phyloP scores from a whole-genome alignment of 192 early-diverging fungal genomes.

The Radiomyces spectabilis region DNA sequence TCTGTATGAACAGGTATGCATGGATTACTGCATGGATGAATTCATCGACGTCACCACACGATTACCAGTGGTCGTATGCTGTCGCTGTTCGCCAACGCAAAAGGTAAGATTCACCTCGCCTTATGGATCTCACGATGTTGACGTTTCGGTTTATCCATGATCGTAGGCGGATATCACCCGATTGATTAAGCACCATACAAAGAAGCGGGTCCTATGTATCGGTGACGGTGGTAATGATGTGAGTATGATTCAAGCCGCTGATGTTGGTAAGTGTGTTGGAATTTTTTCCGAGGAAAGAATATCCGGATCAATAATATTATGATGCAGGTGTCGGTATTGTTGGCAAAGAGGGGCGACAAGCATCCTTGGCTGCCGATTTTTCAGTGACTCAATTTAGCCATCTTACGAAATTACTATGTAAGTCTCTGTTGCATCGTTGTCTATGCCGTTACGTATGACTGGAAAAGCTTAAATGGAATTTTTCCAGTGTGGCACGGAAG shows the following conservation, averaged over 20 bases:
- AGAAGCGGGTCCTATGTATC: conserved; percentile 77
- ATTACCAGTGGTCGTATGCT: conserved; percentile 87
- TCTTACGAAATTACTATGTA: conserved; percentile 72
- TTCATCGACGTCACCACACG: conserved; percentile 72
- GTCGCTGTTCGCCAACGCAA: conserved; percentile 94
- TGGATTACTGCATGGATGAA: conserved; percentile 67
- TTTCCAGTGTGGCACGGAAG: conserved; percentile 83
- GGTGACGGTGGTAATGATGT: conserved; percentile 98
- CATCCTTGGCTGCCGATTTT: conserved; percentile 90
- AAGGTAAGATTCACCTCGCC: conserved; percentile 46
- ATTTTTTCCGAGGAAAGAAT: neutral
- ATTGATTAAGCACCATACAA: conserved; percentile 67
- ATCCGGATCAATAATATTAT: neutral
- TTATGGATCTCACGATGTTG: neutral
- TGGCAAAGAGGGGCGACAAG: conserved; percentile 94
- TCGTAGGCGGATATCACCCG: conserved; percentile 70
- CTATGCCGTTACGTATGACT: too few relatives aligned
- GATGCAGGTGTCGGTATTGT: conserved; percentile 84
- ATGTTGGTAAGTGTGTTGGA: conserved; percentile 50
- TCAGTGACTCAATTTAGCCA: conserved; percentile 84
- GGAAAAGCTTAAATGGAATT: neutral
- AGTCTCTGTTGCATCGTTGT: too few relatives aligned
- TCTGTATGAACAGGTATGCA: conserved; percentile 38
- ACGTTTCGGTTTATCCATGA: neutral
- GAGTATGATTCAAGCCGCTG: conserved; percentile 92